Evolutionary conservation across 1,139 yeast genomes (phyloP).

Genomic region (Geotrichum carabidarum): DNA sequence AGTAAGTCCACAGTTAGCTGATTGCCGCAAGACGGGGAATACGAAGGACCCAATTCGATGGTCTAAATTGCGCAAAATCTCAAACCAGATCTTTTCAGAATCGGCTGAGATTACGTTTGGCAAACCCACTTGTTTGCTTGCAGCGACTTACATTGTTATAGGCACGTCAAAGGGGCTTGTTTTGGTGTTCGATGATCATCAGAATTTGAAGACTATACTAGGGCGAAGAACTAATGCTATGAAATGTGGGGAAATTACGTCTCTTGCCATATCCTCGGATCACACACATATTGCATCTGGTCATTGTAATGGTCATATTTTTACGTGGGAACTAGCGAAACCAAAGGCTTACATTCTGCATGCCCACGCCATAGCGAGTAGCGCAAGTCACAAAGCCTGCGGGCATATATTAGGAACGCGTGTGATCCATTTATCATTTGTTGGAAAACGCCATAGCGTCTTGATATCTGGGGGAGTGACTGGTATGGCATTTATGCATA

Average conservation of each 20-base stretch:
- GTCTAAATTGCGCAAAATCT: constrained; percentile 43
- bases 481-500: constrained; percentile 58
- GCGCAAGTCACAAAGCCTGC: constrained; percentile 26
- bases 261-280: constrained; percentile 48
- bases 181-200: constrained; percentile 60
- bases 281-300: constrained; percentile 48
- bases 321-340: constrained; percentile 45
- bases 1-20: constrained; percentile 15
- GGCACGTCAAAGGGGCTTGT: constrained; percentile 61
- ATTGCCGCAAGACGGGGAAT: neutral
- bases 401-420: constrained; percentile 52
- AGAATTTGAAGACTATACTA: constrained; percentile 44
- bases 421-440: constrained; percentile 49
- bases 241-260: constrained; percentile 43
- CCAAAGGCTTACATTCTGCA: constrained; percentile 31
- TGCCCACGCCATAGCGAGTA: constrained; percentile 37
- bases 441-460: constrained; percentile 54
- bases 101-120: constrained; percentile 46
- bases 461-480: constrained; percentile 54
- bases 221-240: constrained; percentile 32
- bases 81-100: constrained; percentile 40
- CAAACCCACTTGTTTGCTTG: constrained; percentile 43
- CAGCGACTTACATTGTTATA: constrained; percentile 51
- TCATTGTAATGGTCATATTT: constrained; percentile 43
- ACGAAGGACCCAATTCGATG: constrained; percentile 40